Base-by-base conservation (phyloP, 163 green algal genomes). In the Chlamydomonas reinhardtii region DNA sequence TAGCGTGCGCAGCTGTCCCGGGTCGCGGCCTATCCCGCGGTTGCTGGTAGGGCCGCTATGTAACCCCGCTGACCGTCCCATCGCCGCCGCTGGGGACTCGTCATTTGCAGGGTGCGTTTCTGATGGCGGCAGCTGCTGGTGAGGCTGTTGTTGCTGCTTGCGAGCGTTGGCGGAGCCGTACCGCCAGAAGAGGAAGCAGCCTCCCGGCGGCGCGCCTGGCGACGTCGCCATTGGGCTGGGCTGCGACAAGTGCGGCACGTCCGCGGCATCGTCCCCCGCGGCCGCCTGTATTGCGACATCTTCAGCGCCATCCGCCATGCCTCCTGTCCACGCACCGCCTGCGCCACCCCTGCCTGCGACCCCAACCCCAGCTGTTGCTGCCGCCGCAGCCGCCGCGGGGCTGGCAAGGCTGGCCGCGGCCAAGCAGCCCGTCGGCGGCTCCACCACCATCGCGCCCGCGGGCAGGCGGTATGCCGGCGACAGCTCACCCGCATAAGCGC, bases 101-200 rank as follows among this genome's bases (percentile, higher is more conserved):
- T 56, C 48, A 14, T 14, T 22, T 56, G 48, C 48, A 14, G 48
- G 48, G 11, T 22, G 25, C 71, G 35, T 25, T 15, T 39, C 34
- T 4, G 32, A 24, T 34, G 6, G 34, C 69, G 15, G 32, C 32
- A 22, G 5, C 16, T 24, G 25, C 69, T 56, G 73, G 27, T 32
- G 71, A n/a, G n/a, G n/a, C 34, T 76, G 71, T 3, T 14, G 34
- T 39, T 76, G 71, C 71, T 76, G 48, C 48, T 56, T 56, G 25
- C 80, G 74, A 9, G 24, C 68, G 0, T 31, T 56, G 14, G 79
- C 43, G 32, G 66, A 56, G 52, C 68, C 68, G 66, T 84, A 84
- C 5, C 79, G 52, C 79, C 79, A 85, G 54, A 77, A 85, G 16
- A 56, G 48, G 48, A 77, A 85, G 54, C 79, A 85, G 11, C 79